Conservation (phyloP, 805 yeast species). For the Wickerhamiella domercqiae region DNA sequence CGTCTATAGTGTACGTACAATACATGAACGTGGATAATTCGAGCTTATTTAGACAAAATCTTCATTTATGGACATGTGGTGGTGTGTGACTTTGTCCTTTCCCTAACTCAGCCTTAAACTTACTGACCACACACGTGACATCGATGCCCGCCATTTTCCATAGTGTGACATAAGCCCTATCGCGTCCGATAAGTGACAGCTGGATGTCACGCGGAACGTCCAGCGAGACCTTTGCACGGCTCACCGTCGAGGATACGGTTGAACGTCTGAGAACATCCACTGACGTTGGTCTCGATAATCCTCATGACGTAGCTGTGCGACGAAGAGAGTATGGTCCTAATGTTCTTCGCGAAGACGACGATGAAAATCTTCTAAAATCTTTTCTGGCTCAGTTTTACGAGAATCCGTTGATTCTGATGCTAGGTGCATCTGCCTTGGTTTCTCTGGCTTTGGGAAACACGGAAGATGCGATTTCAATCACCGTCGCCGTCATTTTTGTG, state of each 20-base stretch:
- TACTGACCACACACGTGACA: too few species aligned
- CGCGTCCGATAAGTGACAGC: too few species aligned
- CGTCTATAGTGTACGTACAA: too few species aligned
- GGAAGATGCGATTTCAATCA: slow-evolving; percentile 89
- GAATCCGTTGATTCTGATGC: slow-evolving; percentile 76
- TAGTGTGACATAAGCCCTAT: too few species aligned
- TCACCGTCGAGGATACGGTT: slow-evolving; percentile 51
- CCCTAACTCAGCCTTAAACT: too few species aligned
- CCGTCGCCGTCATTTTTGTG: slow-evolving; percentile 82
- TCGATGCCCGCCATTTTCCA: too few species aligned
- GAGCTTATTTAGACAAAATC: too few species aligned
- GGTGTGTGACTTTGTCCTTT: too few species aligned
- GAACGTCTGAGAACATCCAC: slow-evolving; percentile 46
- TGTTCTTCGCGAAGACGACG: slow-evolving; percentile 71
- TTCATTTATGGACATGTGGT: too few species aligned
- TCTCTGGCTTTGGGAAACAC: slow-evolving; percentile 89
- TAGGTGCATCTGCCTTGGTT: slow-evolving; percentile 79
- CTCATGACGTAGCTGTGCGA: slow-evolving; percentile 57
- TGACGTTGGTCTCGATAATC: slow-evolving; percentile 44
- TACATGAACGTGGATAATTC: too few species aligned
- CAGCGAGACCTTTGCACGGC: slow-evolving; percentile 47
- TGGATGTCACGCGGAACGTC: slow-evolving; percentile 24
- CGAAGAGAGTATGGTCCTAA: slow-evolving; percentile 66
- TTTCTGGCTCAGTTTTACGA: slow-evolving; percentile 71
- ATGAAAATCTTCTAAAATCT: slow-evolving; percentile 46